These are phyloP conservation scores for Hemerocallis citrina DNA, from an alignment of 106 monocot species.

Conservation along the genomic window DNA sequence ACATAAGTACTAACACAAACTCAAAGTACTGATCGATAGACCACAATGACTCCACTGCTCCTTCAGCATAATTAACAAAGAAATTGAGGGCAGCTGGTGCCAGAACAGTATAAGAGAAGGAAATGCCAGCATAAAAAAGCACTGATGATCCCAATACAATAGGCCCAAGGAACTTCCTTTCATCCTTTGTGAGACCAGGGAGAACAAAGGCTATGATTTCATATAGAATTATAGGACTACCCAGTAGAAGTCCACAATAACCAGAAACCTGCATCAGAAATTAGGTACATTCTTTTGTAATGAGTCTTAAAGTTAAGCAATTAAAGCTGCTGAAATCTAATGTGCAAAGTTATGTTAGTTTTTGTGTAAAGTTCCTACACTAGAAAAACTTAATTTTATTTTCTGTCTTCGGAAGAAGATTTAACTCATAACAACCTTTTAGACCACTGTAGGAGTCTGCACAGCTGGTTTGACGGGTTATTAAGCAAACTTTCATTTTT, in stretches of 20 bases:
- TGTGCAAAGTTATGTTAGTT: too few species aligned
- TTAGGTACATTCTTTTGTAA: background rate
- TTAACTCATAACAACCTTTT: too few species aligned
- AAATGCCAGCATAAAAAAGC: slow-evolving; percentile 83
- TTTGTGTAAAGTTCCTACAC: too few species aligned
- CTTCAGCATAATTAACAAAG: slow-evolving; percentile 98
- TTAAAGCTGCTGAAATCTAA: too few species aligned
- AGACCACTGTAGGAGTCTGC: too few species aligned
- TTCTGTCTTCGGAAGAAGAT: too few species aligned
- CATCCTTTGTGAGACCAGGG: slow-evolving; percentile 83
- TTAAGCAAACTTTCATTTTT: too few species aligned
- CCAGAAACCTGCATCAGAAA: slow-evolving; percentile 74
- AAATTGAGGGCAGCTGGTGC: slow-evolving; percentile 91
- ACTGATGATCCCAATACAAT: slow-evolving; percentile 98
- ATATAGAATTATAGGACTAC: slow-evolving; percentile 88
- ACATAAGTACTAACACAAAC: slow-evolving; percentile 91
- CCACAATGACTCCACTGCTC: slow-evolving; percentile 94
- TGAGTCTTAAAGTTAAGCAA: too few species aligned
- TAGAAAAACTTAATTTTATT: too few species aligned
- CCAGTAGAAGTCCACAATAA: slow-evolving; percentile 90
- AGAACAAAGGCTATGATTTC: slow-evolving; percentile 95
- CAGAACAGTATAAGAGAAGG: slow-evolving; percentile 82
- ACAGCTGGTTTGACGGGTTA: too few species aligned
- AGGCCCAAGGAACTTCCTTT: slow-evolving; percentile 86
- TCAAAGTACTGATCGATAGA: slow-evolving; percentile 99